phyloP scores from a whole-genome alignment of 2,329 filamentous ascomycete species.

The Phaeosphaeria sp. region DNA sequence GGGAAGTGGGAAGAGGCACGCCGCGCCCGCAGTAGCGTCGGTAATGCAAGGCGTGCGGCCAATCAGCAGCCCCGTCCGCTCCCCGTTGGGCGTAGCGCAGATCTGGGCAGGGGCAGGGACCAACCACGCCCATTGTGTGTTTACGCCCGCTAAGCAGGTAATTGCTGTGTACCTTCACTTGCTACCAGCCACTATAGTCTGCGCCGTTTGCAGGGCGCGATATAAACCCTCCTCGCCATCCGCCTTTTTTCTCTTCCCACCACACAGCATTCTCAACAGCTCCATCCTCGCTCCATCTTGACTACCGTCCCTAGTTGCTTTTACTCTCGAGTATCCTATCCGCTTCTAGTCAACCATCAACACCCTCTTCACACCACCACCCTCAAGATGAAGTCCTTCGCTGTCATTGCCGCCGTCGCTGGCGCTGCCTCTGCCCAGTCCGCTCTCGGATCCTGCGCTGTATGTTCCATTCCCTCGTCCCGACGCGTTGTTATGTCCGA shows the following conservation, averaged over 20 bases:
- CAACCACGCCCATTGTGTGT: neutral
- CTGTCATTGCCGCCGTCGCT: slow-evolving; percentile 44
- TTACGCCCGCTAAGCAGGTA: slow-evolving; percentile 3
- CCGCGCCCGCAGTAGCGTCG: neutral
- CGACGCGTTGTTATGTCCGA: neutral
- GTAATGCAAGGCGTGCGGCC: slow-evolving; percentile 2
- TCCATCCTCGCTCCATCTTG: slow-evolving; percentile 7
- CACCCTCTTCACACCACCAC: slow-evolving; percentile 20
- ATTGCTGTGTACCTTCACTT: slow-evolving; percentile 1
- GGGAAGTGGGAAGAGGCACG: neutral
- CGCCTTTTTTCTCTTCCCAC: neutral
- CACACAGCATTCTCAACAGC: slow-evolving; percentile 18
- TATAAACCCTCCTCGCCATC: slow-evolving; percentile 24
- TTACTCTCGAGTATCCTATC: neutral
- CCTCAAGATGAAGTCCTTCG: slow-evolving; percentile 49
- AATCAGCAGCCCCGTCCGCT: slow-evolving; percentile 12
- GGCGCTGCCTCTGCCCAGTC: slow-evolving; percentile 45
- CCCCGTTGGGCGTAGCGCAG: neutral
- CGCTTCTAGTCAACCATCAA: slow-evolving; percentile 26
- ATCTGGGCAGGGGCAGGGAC: slow-evolving; percentile 10
- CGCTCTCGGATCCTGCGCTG: slow-evolving; percentile 41
- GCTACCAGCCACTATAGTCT: neutral
- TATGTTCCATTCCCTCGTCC: slow-evolving; percentile 27
- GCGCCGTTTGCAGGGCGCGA: neutral
- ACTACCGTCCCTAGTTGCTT: slow-evolving; percentile 11